phyloP scores from a whole-genome alignment of 2,329 filamentous ascomycete species.

The Aspergillus neoniger region DNA sequence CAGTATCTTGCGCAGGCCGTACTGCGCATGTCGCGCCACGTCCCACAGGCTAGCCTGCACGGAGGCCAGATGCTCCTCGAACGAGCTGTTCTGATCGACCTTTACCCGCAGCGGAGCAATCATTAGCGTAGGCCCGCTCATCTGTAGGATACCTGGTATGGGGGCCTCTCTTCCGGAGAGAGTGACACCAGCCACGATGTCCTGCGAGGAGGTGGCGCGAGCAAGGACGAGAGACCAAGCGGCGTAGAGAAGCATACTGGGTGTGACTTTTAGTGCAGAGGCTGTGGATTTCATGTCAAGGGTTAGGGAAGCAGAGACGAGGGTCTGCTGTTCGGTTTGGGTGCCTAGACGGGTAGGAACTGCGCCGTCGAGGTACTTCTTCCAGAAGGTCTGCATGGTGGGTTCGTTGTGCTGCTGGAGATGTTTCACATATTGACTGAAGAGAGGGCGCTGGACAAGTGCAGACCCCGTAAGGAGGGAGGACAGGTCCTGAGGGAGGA shows the following conservation, averaged over 20 bases:
- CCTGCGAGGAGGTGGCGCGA: background rate
- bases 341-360: background rate
- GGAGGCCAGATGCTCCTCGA: background rate
- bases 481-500: constrained; percentile 4
- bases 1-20: constrained; percentile 1
- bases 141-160: background rate
- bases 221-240: constrained; percentile 8
- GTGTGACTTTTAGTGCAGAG: background rate
- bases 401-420: background rate
- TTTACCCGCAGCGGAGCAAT: background rate
- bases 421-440: constrained; percentile 5
- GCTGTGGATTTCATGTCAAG: background rate
- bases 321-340: background rate
- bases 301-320: background rate
- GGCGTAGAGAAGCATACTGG: constrained; percentile 1
- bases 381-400: background rate
- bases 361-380: background rate
- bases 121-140: background rate
- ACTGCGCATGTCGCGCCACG: background rate
- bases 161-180: constrained; percentile 8
- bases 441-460: constrained; percentile 1
- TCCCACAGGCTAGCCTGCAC: background rate
- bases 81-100: background rate
- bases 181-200: background rate
- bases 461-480: background rate